Percentiles rank a stretch among this genome's conserved stretches.
Evolutionary conservation across 2,329 filamentous ascomycete genomes (phyloP).

Genomic region (Neopestalotiopsis sp.): DNA sequence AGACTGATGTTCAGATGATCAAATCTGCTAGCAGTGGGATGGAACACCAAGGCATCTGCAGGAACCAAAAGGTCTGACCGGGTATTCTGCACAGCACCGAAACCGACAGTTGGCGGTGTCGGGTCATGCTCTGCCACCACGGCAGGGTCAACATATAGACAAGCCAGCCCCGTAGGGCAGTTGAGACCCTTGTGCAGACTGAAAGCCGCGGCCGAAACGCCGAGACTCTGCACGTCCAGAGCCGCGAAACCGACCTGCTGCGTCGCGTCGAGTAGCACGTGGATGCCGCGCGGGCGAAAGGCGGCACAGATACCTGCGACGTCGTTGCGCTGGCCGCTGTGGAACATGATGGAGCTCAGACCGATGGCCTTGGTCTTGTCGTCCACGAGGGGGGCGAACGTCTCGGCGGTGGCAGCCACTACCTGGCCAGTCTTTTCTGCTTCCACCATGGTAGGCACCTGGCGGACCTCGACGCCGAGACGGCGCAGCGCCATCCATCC

Average conservation of each 20-base stretch:
- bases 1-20: slow-evolving; percentile 37
- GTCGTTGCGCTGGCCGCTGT: slow-evolving; percentile 38
- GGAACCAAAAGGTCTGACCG: slow-evolving; percentile 26
- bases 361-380: slow-evolving; percentile 35
- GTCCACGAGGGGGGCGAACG: slow-evolving; percentile 36
- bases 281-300: slow-evolving; percentile 32
- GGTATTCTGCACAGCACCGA: slow-evolving; percentile 27
- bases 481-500: slow-evolving; percentile 34
- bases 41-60: slow-evolving; percentile 24
- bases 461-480: slow-evolving; percentile 33
- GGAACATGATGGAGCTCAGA: slow-evolving; percentile 39
- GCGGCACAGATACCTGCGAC: slow-evolving; percentile 31
- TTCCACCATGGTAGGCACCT: slow-evolving; percentile 26
- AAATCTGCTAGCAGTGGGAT: slow-evolving; percentile 32
- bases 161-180: slow-evolving; percentile 36
- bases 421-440: slow-evolving; percentile 17
- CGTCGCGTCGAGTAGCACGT: slow-evolving; percentile 36
- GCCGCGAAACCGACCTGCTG: slow-evolving; percentile 38
- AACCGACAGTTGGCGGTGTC: slow-evolving; percentile 33
- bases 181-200: slow-evolving; percentile 39
- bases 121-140: slow-evolving; percentile 28
- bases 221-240: slow-evolving; percentile 31
- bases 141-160: slow-evolving; percentile 32
- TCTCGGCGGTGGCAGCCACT: slow-evolving; percentile 24
- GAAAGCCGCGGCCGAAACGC: slow-evolving; percentile 37